Base-by-base conservation (phyloP, 2,329 filamentous ascomycete species). In the Neofusicoccum sp. region DNA sequence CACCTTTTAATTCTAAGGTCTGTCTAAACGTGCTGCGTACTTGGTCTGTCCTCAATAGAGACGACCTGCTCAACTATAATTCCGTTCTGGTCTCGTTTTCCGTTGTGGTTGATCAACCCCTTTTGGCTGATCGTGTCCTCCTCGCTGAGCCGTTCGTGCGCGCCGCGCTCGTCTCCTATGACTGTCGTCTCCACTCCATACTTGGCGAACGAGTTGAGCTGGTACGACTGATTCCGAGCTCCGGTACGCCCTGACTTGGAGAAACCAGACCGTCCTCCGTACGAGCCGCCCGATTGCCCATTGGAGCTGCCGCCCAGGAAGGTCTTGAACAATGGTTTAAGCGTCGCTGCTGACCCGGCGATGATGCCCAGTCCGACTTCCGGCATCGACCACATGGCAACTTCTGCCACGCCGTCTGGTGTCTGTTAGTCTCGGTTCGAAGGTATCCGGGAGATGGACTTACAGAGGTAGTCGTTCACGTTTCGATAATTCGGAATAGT, bases 61-160 rank as follows among this genome's bases (percentile, higher is more conserved):
- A 54, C 12, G 3, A 9, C 34, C 3, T 54, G 34, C 34, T 29
- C 6, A 28, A 37, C 49, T 9, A 33, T 29, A 7, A 39, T 39
- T 3, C 49, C 49, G n/a, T 12, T 34, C 3, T 33, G 29, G 6
- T 49, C 49, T 3, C 39, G 34, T 6, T 54, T 6, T 39, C 36
- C 49, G 34, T 12, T 28, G 14, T 28, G 6, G 4, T 37, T n/a
- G 6, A 52, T 39, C 49, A 52, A 14, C 34, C 34, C 33, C n/a
- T 39, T 41, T 28, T 62, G 59, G 37, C 48, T 62, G 28, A 43
- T 34, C 2, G 60, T 44, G 36, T 62, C 37, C 37, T 62, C 47
- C 2, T 54, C 34, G 33, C 60, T 54, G 37, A 36, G 22, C 12
- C 22, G 22, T 14, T 52, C 43, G 6, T 41, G 43, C 1, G 12